Evolutionary conservation across 2,329 filamentous ascomycete species (phyloP).

Genomic region (Paracorniculantispora psalliotae): DNA sequence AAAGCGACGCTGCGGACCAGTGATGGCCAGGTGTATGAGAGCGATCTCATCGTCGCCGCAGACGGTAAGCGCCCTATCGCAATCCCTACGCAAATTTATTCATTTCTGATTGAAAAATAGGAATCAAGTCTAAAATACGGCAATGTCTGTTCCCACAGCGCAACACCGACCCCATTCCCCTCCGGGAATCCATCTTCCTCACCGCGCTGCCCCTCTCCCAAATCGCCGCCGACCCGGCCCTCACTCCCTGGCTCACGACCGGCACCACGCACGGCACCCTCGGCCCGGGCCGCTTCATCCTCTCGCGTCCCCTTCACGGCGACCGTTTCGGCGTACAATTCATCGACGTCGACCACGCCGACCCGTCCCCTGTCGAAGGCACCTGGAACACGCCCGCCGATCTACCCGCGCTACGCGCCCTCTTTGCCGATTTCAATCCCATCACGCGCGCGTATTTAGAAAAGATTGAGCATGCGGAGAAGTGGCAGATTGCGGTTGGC

Average conservation of each 20-base stretch:
- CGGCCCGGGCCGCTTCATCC: slow-evolving; percentile 10
- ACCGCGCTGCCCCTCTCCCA: background rate
- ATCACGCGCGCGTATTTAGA: background rate
- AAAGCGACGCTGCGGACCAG: background rate
- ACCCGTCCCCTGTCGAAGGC: slow-evolving; percentile 5
- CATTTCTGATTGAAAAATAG: too few species aligned
- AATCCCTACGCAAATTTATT: background rate
- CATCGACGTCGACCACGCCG: slow-evolving; percentile 9
- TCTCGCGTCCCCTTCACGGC: background rate
- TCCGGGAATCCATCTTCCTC: slow-evolving; percentile 11
- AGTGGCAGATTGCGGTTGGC: slow-evolving; percentile 12
- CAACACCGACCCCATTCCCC: slow-evolving; percentile 6
- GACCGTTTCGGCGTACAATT: slow-evolving; percentile 7
- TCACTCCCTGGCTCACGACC: background rate
- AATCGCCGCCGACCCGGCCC: background rate
- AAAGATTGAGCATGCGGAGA: background rate
- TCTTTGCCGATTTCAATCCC: slow-evolving; percentile 7
- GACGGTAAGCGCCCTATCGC: background rate
- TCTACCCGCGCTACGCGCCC: background rate
- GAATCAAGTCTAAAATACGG: slow-evolving; percentile 10
- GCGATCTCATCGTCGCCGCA: slow-evolving; percentile 5
- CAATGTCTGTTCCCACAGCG: background rate
- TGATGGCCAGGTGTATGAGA: background rate
- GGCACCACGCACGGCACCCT: slow-evolving; percentile 12
- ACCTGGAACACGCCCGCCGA: slow-evolving; percentile 12